phyloP scores from a whole-genome alignment of 164 flowering plant genomes.

The Tetracentron sinense region DNA sequence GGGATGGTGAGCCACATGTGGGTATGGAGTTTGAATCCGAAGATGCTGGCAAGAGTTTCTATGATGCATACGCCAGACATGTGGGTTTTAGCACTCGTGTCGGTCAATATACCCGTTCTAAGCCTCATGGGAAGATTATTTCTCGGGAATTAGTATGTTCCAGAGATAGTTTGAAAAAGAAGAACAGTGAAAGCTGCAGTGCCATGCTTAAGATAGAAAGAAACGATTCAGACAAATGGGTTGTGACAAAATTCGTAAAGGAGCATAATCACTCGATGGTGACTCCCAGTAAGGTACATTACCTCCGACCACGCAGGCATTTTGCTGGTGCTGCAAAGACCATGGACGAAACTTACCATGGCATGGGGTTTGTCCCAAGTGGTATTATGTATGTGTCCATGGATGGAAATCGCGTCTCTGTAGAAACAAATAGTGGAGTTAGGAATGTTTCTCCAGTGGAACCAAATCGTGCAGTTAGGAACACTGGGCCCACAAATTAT shows the following conservation, averaged over 20 bases:
- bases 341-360: constrained; percentile 31
- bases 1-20: constrained; percentile 52
- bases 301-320: constrained; percentile 57
- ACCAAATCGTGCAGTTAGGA: constrained; percentile 31
- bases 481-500: constrained; percentile 24
- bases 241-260: constrained; percentile 56
- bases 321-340: constrained; percentile 56
- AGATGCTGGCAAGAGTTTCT: constrained; percentile 56
- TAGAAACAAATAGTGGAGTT: constrained; percentile 32
- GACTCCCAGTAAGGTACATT: constrained; percentile 57
- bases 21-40: constrained; percentile 80
- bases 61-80: constrained; percentile 62
- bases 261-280: constrained; percentile 65
- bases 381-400: constrained; percentile 52
- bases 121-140: constrained; percentile 36
- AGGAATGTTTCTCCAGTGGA: constrained; percentile 31
- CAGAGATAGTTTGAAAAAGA: constrained; percentile 50
- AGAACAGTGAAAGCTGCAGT: constrained; percentile 48
- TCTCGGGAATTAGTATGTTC: constrained; percentile 54
- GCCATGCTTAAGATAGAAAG: constrained; percentile 63
- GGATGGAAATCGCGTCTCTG: constrained; percentile 44
- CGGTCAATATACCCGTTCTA: constrained; percentile 38
- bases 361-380: constrained; percentile 37
- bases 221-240: constrained; percentile 56
- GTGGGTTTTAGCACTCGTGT: constrained; percentile 56